Conservation (phyloP, 805 yeast species). For the Hanseniaspora mollemarum region DNA sequence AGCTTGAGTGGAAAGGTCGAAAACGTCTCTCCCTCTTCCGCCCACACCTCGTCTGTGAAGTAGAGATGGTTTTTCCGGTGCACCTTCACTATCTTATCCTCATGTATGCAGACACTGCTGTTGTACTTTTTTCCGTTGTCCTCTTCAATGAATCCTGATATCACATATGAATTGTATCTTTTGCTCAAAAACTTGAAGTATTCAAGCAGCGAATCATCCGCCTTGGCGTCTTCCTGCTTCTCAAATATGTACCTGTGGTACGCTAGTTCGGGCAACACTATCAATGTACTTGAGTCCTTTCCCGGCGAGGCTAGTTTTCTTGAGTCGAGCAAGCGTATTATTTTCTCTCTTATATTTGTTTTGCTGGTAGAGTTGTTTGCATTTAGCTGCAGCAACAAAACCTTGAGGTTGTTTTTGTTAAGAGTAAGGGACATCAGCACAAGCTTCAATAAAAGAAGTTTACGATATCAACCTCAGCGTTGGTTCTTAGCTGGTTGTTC, state of each 20-base stretch:
- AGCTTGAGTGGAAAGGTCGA: neutral
- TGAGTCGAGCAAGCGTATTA: neutral
- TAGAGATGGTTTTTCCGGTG: constrained; percentile 13
- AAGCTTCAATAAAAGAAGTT: neutral
- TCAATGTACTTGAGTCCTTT: neutral
- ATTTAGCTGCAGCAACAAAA: constrained; percentile 6
- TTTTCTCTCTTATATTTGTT: constrained; percentile 4
- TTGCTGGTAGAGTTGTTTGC: constrained; percentile 4
- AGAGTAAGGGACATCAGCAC: neutral
- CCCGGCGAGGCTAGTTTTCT: neutral
- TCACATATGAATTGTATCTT: constrained; percentile 9
- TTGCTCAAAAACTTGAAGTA: constrained; percentile 5
- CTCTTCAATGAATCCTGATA: constrained; percentile 10
- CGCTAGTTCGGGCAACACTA: constrained; percentile 9
- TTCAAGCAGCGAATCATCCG: neutral
- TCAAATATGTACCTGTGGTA: constrained; percentile 8
- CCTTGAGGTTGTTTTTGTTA: neutral
- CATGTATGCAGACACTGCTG: constrained; percentile 8
- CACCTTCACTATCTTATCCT: neutral
- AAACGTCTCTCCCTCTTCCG: neutral
- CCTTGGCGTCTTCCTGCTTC: neutral
- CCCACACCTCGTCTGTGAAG: constrained; percentile 9
- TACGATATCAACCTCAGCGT: too few species aligned
- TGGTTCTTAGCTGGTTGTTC: too few species aligned
- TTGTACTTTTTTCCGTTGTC: constrained; percentile 1